Evolutionary conservation across 2,329 filamentous ascomycete species (phyloP), one percentile per base, ranked within the genome.

Genomic region (Daldinia sp.): DNA sequence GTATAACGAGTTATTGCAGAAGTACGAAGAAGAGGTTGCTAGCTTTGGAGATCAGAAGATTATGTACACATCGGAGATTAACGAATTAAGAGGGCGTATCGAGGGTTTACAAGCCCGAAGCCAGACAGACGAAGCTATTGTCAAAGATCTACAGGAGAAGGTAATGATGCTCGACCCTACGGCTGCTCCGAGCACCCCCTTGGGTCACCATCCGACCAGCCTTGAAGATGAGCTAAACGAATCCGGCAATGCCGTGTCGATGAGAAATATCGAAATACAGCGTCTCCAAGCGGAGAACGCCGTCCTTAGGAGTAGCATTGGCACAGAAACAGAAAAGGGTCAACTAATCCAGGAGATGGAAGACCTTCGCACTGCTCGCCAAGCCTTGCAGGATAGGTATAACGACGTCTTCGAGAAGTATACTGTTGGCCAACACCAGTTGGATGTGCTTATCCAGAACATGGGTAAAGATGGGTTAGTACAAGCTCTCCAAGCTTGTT

Each of bases 271-370:
- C 15, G 84, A 87, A 70, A 72, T 87, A 19, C 85, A 85, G 27
- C 82, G 87, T 30, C 77, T 90, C 48, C 86, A 84, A 71, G 84
- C 87, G 4, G 87, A 90, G 74, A 88, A 87, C 68, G 81, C 83
- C 32, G 74, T 89, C 6, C 76, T 89, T 10, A 83, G 83, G 61
- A 84, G 80, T 63, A 85, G 81, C 50, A 78, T 85, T 52, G 81
- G 81, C 8, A 82, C 82, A 6, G 81, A 81, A 6, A 82, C 83
- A 1, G 85, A 87, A 67, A 84, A 82, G 58, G 81, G 82, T 41
- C 77, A 81, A 41, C 76, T 89, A 45, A 81, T 85, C 27, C 78
- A 79, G 54, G 85, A 89, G 64, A 77, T 88, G 27, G 86, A 89
- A 48, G 80, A 84, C 59, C 76, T 83, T 58, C 82, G 80, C 56